Conservation (phyloP, 129 eudicot genomes). For the Artemisia annua region DNA sequence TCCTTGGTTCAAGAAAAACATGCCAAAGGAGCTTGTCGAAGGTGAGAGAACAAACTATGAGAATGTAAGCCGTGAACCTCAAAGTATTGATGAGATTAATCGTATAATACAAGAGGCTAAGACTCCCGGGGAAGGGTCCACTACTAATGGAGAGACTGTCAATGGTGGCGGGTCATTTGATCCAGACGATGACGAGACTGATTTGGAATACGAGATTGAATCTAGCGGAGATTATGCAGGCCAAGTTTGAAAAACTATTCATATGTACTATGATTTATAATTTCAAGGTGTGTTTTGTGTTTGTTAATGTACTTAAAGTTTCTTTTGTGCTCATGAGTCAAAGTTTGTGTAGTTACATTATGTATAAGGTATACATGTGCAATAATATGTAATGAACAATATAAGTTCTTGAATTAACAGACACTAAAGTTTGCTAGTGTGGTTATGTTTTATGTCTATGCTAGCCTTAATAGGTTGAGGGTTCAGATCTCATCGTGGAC, state of each 20-base stretch:
- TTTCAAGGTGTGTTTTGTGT: slow-evolving; percentile 23
- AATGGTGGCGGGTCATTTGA: slow-evolving; percentile 46
- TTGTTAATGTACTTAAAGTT: slow-evolving; percentile 17
- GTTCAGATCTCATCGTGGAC: not conserved
- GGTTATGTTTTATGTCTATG: not conserved
- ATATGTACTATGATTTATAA: not conserved
- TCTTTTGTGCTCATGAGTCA: slow-evolving; percentile 2
- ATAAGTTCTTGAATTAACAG: slow-evolving; percentile 1
- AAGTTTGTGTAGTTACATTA: slow-evolving; percentile 32
- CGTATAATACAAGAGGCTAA: slow-evolving; percentile 73
- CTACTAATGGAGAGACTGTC: slow-evolving; percentile 19
- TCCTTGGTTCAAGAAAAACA: slow-evolving; percentile 63
- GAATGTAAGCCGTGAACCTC: slow-evolving; percentile 31
- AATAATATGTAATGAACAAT: slow-evolving; percentile 14
- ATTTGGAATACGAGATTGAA: slow-evolving; percentile 58
- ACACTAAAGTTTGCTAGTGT: not conserved
- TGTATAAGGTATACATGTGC: not conserved
- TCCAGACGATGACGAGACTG: slow-evolving; percentile 41
- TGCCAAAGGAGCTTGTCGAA: slow-evolving; percentile 61
- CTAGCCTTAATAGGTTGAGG: not conserved
- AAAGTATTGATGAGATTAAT: slow-evolving; percentile 70
- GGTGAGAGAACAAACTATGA: slow-evolving; percentile 50
- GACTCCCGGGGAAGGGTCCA: slow-evolving; percentile 46
- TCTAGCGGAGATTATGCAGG: slow-evolving; percentile 45
- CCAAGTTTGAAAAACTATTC: slow-evolving; percentile 30